Conservation (phyloP, 2,329 filamentous ascomycete genomes). For the Cryphonectria japonica region DNA sequence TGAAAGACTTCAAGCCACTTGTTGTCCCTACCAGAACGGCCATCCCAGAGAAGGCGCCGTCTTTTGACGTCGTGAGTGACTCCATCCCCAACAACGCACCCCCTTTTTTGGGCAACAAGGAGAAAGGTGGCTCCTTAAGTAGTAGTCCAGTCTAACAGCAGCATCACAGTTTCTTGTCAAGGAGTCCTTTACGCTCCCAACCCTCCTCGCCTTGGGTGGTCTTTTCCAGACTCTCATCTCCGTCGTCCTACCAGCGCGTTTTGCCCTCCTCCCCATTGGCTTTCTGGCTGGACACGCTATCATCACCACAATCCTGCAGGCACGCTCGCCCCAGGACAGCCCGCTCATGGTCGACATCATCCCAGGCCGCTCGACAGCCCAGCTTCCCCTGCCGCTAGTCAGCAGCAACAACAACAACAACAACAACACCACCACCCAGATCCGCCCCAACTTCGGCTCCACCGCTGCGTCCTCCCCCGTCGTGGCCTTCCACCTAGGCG, state of each 20-base stretch:
- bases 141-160: constrained; percentile 10
- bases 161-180: constrained; percentile 22
- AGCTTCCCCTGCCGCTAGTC: constrained; percentile 20
- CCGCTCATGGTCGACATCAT: constrained; percentile 22
- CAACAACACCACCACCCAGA: constrained; percentile 11
- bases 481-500: constrained; percentile 51
- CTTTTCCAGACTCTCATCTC: constrained; percentile 17
- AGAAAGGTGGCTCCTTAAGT: no score
- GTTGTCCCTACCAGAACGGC: constrained; percentile 14
- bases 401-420: neutral
- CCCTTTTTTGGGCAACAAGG: no score
- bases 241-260: constrained; percentile 21
- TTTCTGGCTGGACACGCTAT: constrained; percentile 21
- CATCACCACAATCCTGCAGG: constrained; percentile 19
- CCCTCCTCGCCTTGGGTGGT: constrained; percentile 26
- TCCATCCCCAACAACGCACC: neutral
- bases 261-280: constrained; percentile 20
- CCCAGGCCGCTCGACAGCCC: constrained; percentile 22
- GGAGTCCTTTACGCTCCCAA: constrained; percentile 25
- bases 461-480: constrained; percentile 37
- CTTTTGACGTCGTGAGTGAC: neutral
- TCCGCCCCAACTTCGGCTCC: constrained; percentile 35
- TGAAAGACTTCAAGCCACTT: constrained; percentile 24
- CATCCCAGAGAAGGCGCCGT: neutral
- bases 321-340: constrained; percentile 16